phyloP scores from a whole-genome alignment of 2,329 filamentous ascomycete species.

The Alternaria sp. region DNA sequence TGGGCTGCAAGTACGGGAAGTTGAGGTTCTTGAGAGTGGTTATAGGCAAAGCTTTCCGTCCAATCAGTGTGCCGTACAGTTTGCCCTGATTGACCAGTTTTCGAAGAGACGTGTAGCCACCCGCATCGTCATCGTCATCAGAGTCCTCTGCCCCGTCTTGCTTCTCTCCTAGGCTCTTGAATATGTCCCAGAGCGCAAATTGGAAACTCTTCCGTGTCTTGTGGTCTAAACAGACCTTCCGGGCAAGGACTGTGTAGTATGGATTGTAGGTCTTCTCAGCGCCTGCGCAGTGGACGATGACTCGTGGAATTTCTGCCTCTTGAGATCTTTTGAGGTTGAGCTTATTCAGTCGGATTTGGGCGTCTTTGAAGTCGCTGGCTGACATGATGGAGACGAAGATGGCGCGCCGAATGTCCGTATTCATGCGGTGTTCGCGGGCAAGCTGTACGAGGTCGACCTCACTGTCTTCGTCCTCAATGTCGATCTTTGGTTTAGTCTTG shows the following conservation, averaged over 20 bases:
- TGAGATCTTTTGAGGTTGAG: conserved; percentile 86
- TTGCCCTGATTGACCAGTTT: conserved; percentile 73
- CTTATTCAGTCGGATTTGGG: conserved; percentile 79
- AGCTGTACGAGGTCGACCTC: conserved; percentile 73
- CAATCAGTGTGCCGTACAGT: conserved; percentile 70
- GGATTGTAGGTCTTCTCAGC: conserved; percentile 87
- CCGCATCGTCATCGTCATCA: conserved; percentile 62
- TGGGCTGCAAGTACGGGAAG: conserved; percentile 77
- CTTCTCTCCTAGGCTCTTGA: conserved; percentile 83
- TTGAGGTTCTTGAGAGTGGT: conserved; percentile 74
- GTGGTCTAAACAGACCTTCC: conserved; percentile 76
- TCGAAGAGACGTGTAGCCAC: conserved; percentile 60
- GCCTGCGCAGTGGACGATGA: conserved; percentile 85
- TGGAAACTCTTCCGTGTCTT: conserved; percentile 85
- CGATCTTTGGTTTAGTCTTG: conserved; percentile 17
- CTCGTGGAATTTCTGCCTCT: conserved; percentile 83
- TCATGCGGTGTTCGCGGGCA: conserved; percentile 84
- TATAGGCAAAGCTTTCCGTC: conserved; percentile 67
- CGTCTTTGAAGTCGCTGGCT: conserved; percentile 83
- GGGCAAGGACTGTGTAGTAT: conserved; percentile 88
- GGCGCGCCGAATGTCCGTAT: conserved; percentile 83
- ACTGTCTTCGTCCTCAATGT: conserved; percentile 38
- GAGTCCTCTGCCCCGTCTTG: conserved; percentile 69
- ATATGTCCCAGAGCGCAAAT: conserved; percentile 84
- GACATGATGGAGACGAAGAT: conserved; percentile 94